These are phyloP conservation scores for Diaporthe citriasiana DNA, from an alignment of 2,329 filamentous ascomycete genomes.

Conservation along the genomic window DNA sequence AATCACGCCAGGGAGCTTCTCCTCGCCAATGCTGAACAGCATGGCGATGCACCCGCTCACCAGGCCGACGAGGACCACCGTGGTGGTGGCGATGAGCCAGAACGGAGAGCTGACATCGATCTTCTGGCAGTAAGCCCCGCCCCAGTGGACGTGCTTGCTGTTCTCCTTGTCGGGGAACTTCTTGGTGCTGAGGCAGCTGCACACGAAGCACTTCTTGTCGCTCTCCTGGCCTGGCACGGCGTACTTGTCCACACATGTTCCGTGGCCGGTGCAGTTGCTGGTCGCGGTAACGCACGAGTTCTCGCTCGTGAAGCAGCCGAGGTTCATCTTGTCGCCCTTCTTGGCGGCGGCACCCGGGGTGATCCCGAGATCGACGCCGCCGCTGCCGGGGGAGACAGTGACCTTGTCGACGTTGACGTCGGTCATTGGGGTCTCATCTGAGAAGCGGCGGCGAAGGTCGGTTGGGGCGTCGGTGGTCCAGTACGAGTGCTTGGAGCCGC, in stretches of 20 bases:
- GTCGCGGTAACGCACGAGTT: slow-evolving; percentile 79
- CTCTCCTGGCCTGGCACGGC: slow-evolving; percentile 58
- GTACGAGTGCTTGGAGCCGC: slow-evolving; percentile 52
- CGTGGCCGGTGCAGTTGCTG: slow-evolving; percentile 85
- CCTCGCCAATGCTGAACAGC: slow-evolving; percentile 85
- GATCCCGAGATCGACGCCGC: slow-evolving; percentile 44
- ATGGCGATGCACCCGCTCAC: slow-evolving; percentile 81
- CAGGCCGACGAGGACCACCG: slow-evolving; percentile 76
- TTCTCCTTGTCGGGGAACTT: slow-evolving; percentile 56
- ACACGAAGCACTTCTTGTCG: slow-evolving; percentile 78
- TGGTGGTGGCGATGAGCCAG: slow-evolving; percentile 85
- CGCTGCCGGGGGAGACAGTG: slow-evolving; percentile 40
- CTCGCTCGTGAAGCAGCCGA: slow-evolving; percentile 80
- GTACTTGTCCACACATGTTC: slow-evolving; percentile 79
- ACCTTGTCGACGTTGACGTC: slow-evolving; percentile 45
- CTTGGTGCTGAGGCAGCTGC: slow-evolving; percentile 77
- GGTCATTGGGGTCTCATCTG: slow-evolving; percentile 61
- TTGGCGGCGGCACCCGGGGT: slow-evolving; percentile 51
- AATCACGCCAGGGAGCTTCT: slow-evolving; percentile 93
- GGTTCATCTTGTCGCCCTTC: slow-evolving; percentile 65
- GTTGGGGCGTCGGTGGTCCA: slow-evolving; percentile 57
- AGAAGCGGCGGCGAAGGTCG: slow-evolving; percentile 63
- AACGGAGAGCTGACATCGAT: slow-evolving; percentile 90
- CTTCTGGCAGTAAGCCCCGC: slow-evolving; percentile 90
- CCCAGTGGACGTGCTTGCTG: slow-evolving; percentile 73